A percentile compares a stretch with the other conserved stretches of the same genome.
Conservation (phyloP, 306 rosid species). For the Ormosia emarginata region DNA sequence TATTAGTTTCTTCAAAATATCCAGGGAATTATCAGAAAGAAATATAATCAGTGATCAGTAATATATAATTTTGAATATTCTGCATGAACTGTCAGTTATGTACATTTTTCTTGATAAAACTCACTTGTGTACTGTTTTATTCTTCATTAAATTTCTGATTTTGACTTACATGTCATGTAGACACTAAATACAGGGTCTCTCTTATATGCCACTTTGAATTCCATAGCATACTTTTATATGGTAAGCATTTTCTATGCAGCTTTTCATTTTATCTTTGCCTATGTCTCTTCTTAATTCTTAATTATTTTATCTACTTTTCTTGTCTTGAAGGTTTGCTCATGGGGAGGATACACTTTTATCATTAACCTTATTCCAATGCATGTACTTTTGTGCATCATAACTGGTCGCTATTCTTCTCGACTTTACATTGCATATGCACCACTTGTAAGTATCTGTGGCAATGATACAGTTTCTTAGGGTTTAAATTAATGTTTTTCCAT, state of each 20-base stretch:
- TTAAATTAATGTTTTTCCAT: neutral
- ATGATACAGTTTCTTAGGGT: neutral
- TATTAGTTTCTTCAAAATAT: slow-evolving; percentile 8
- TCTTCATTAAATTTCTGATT: slow-evolving; percentile 35
- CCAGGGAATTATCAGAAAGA: neutral
- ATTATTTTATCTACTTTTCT: slow-evolving; percentile 14
- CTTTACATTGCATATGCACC: slow-evolving; percentile 96
- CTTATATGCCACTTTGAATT: slow-evolving; percentile 92
- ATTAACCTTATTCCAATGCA: slow-evolving; percentile 99
- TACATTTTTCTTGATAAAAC: neutral
- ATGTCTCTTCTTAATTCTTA: neutral
- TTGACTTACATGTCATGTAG: slow-evolving; percentile 38
- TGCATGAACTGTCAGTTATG: slow-evolving; percentile 8
- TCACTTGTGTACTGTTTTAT: slow-evolving; percentile 3
- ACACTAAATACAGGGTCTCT: slow-evolving; percentile 98
- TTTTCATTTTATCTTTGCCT: slow-evolving; percentile 19
- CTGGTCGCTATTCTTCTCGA: slow-evolving; percentile 95
- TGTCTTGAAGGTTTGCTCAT: slow-evolving; percentile 87
- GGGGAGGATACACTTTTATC: slow-evolving; percentile 99
- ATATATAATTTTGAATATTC: neutral
- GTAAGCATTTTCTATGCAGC: slow-evolving; percentile 39
- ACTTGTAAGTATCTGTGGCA: slow-evolving; percentile 65
- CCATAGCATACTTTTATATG: slow-evolving; percentile 97
- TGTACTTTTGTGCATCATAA: slow-evolving; percentile 87
- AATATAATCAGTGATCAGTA: neutral